Conservation (phyloP, 768 basidiomycete species). For the Glaciozyma antarctica region DNA sequence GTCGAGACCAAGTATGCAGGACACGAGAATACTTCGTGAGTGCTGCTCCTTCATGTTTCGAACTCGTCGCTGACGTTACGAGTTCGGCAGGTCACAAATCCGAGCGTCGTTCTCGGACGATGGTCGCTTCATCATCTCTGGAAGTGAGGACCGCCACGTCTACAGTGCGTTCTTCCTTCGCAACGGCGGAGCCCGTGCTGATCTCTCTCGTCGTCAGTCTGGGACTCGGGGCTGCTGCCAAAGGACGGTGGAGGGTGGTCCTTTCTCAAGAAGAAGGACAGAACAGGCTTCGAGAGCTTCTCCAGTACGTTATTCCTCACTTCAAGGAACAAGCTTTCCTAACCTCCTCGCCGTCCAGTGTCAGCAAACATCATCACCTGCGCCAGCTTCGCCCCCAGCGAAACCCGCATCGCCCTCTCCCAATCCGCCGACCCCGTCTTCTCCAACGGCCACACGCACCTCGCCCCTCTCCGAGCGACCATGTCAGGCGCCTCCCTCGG, state of each 20-base stretch:
- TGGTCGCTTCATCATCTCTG: slow-evolving; percentile 33
- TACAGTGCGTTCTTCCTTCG: slow-evolving; percentile 8
- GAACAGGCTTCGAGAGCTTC: slow-evolving; percentile 19
- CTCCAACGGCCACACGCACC: slow-evolving; percentile 7
- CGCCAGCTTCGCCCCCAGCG: slow-evolving; percentile 32
- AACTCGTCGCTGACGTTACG: not conserved
- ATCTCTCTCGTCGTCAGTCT: slow-evolving; percentile 2
- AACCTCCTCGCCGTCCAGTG: slow-evolving; percentile 7
- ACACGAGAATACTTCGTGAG: slow-evolving; percentile 33
- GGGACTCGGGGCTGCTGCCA: slow-evolving; percentile 13
- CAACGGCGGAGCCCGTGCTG: not conserved
- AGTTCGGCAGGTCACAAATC: slow-evolving; percentile 20
- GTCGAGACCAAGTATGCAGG: slow-evolving; percentile 34
- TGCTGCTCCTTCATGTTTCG: slow-evolving; percentile 9
- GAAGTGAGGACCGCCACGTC: slow-evolving; percentile 31
- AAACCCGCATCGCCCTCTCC: slow-evolving; percentile 24
- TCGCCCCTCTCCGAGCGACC: slow-evolving; percentile 6
- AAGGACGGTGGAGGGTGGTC: not conserved
- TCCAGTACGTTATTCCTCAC: slow-evolving; percentile 7
- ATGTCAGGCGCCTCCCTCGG: not conserved
- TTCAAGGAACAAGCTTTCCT: too few relatives aligned
- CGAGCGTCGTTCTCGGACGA: slow-evolving; percentile 32
- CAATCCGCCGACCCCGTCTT: slow-evolving; percentile 30
- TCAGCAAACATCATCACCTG: slow-evolving; percentile 32
- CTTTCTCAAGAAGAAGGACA: slow-evolving; percentile 18